Evolutionary conservation across 768 basidiomycete genomes (phyloP).

Genomic region (Amanita fuliginea): DNA sequence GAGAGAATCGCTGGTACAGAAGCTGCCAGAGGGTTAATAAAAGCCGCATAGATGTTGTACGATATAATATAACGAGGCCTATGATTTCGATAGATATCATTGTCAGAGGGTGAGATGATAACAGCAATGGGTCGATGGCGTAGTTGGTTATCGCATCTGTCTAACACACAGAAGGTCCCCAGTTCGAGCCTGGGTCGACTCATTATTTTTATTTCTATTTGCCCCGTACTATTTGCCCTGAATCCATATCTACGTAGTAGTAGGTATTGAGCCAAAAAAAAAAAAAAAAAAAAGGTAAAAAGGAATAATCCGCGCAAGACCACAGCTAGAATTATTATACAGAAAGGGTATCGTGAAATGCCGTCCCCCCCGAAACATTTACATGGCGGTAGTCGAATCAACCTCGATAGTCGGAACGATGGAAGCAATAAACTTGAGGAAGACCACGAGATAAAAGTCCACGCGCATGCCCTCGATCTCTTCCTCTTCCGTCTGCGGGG

Average conservation of each 20-base stretch:
- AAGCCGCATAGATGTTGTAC: conserved; percentile 9
- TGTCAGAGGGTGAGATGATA: too few relatives aligned
- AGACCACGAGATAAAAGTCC: conserved; percentile 96
- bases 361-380: conserved; percentile 3
- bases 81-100: not conserved
- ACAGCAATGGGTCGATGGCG: conserved; percentile 40
- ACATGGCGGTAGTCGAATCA: conserved; percentile 78
- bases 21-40: conserved; percentile 30
- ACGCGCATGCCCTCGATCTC: conserved; percentile 88
- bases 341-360: conserved; percentile 12
- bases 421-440: conserved; percentile 98
- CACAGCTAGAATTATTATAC: not conserved
- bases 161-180: conserved; percentile 60
- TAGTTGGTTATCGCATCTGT: conserved; percentile 82
- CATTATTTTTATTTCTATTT: conserved; percentile 13
- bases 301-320: too few relatives aligned
- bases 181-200: conserved; percentile 26
- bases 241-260: not conserved
- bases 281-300: too few relatives aligned
- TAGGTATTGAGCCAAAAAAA: too few relatives aligned
- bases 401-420: conserved; percentile 99
- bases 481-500: conserved; percentile 42
- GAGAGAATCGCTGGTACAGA: conserved; percentile 73
- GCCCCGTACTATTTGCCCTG: too few relatives aligned
- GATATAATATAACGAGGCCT: not conserved